These are phyloP conservation scores for Platanthera zijinensis DNA, from an alignment of 106 monocot genomes.

Conservation along the genomic window DNA sequence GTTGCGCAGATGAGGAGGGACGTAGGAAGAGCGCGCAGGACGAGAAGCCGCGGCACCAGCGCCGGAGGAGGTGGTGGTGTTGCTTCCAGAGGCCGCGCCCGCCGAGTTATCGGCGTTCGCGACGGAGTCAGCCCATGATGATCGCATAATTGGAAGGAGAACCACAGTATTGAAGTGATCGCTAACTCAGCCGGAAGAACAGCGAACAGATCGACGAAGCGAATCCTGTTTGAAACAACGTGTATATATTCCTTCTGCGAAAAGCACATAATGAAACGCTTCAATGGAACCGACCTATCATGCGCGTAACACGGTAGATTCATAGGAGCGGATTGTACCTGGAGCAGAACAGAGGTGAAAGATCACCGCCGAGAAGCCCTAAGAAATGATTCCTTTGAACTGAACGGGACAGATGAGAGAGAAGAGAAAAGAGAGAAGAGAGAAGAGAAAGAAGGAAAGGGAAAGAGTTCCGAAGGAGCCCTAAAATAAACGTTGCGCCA, in stretches of 20 bases:
- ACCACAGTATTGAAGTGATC: not conserved
- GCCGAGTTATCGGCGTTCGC: conserved; percentile 33
- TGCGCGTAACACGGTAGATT: not conserved
- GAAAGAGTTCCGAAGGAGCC: not conserved
- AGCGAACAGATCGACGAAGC: conserved; percentile 1
- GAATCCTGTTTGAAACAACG: not conserved
- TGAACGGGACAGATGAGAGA: not conserved
- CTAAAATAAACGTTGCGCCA: not conserved
- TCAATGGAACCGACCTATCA: not conserved
- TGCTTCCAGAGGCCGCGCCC: conserved; percentile 1
- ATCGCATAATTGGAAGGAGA: conserved; percentile 22
- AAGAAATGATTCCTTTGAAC: not conserved
- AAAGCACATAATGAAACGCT: not conserved
- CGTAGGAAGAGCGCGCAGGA: conserved; percentile 20
- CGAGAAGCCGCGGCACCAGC: conserved; percentile 5
- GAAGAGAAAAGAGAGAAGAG: not conserved
- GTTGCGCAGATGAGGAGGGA: conserved; percentile 43
- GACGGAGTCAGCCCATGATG: conserved; percentile 47
- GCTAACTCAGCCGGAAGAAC: not conserved
- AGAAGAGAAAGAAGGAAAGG: not conserved
- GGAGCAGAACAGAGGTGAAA: not conserved
- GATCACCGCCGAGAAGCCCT: not conserved
- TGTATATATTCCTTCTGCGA: not conserved
- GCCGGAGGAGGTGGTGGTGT: conserved; percentile 8
- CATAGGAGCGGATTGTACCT: not conserved